Evolutionary conservation across 768 basidiomycete genomes (phyloP), one percentile per base, ranked within the genome.

Genomic region (Lentinus tigrinus): DNA sequence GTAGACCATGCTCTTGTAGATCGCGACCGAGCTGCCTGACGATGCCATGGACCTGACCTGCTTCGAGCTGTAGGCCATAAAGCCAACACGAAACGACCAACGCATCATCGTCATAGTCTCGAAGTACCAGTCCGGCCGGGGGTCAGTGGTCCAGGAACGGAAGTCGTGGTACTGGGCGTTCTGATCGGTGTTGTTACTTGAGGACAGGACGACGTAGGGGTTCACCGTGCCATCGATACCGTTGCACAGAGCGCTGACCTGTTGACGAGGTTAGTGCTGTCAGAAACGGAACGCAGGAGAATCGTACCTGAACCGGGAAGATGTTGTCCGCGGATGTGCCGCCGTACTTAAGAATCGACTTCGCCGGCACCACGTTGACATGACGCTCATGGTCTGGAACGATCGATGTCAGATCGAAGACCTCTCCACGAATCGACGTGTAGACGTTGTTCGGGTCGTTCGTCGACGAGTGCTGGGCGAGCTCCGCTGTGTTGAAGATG

Each of bases 81-180:
- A 98, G 0, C 97, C 97, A 39, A 86, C 82, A 38, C 96, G 90
- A 65, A 85, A 85, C 52, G 85, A 88, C 78, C 89, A 97, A 7
- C 97, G 90, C 89, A 99, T 88, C 69, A 83, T 72, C 3, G 91
- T 90, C 97, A 99, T 98, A 58, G 78, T 80, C 75, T 98, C 90
- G 63, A 91, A 95, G 72, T 98, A 99, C 97, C 97, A 99, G 69
- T 99, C 97, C 0, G 97, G 96, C 9, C 97, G 85, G 0, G 89
- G 88, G 67, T 98, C 96, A 58, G 87, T 89, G 36, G 87, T 89
- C 69, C 79, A 87, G 0, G 87, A 88, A 17, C 96, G 90, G 84
- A 99, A 99, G 70, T 99, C 96, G 71, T 98, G 97, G 70, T 98
- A 99, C 65, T 85, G 78, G 0, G 89, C 78, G 66, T 95, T 90